Percentiles rank a stretch among this genome's conserved stretches.
Evolutionary conservation across 192 early-diverging fungal genomes (phyloP).

Genomic region (Backusella luteola): DNA sequence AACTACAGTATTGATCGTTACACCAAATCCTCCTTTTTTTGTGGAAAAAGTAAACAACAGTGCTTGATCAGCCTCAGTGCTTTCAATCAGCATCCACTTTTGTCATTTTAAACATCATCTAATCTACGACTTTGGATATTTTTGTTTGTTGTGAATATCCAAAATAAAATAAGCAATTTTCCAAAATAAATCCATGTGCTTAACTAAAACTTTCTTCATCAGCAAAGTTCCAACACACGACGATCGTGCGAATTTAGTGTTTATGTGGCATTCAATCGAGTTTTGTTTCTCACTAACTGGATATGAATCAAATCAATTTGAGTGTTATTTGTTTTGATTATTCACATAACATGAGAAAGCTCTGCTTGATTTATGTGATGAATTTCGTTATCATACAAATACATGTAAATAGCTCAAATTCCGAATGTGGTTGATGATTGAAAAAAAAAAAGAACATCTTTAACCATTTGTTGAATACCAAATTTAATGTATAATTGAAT

Average conservation of each 20-base stretch:
- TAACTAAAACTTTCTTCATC: background rate
- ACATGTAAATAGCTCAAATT: background rate
- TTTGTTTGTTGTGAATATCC: background rate
- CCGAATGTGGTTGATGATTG: background rate
- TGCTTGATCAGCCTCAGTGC: background rate
- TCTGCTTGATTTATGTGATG: background rate
- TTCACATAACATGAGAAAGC: background rate
- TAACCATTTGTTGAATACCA: background rate
- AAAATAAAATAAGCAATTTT: background rate
- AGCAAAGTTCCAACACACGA: background rate
- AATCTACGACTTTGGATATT: background rate
- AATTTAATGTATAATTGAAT: background rate
- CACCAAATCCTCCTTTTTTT: background rate
- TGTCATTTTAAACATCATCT: background rate
- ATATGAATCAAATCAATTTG: background rate
- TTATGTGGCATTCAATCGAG: background rate
- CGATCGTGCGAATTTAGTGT: background rate
- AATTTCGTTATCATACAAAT: background rate
- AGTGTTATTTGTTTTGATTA: background rate
- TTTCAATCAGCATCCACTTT: background rate
- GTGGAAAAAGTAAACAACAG: background rate
- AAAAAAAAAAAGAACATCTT: background rate
- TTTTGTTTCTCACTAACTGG: background rate
- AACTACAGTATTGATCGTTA: background rate
- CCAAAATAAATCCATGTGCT: constrained; percentile 10